Percentiles rank a stretch among this genome's conserved stretches.
Evolutionary conservation across 106 monocot genomes (phyloP).

Genomic region (Hemerocallis citrina): DNA sequence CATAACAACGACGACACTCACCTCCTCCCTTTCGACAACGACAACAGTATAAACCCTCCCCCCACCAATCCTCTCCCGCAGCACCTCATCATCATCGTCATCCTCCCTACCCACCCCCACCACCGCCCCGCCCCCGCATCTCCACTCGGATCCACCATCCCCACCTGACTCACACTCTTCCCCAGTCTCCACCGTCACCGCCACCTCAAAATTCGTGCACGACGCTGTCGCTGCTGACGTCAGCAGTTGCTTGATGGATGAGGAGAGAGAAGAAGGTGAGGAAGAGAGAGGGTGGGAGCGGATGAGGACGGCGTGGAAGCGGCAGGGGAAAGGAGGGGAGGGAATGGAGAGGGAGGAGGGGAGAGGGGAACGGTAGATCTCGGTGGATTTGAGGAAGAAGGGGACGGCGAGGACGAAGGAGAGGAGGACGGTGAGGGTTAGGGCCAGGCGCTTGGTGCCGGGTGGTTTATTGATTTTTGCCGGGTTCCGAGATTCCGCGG

Average conservation of each 20-base stretch:
- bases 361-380: too few species aligned
- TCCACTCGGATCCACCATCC: conserved; percentile 22
- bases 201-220: background rate
- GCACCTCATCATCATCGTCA: conserved; percentile 47
- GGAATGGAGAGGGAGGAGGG: conserved; percentile 45
- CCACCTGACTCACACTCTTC: conserved; percentile 12
- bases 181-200: conserved; percentile 1
- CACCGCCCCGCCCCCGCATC: conserved; percentile 23
- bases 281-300: background rate
- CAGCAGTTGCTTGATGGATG: too few species aligned
- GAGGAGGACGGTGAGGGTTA: conserved; percentile 75
- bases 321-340: conserved; percentile 53
- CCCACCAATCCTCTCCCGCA: conserved; percentile 19
- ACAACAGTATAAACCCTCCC: conserved; percentile 57
- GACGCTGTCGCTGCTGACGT: conserved; percentile 7
- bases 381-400: conserved; percentile 15
- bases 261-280: conserved; percentile 1
- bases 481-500: background rate
- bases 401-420: conserved; percentile 51
- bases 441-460: conserved; percentile 63
- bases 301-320: background rate
- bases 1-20: too few species aligned
- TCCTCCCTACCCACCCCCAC: background rate
- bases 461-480: conserved; percentile 35
- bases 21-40: conserved; percentile 16